These are phyloP conservation scores for Rachicladosporium sp. DNA, from an alignment of 2,329 filamentous ascomycete genomes.

Conservation along the genomic window DNA sequence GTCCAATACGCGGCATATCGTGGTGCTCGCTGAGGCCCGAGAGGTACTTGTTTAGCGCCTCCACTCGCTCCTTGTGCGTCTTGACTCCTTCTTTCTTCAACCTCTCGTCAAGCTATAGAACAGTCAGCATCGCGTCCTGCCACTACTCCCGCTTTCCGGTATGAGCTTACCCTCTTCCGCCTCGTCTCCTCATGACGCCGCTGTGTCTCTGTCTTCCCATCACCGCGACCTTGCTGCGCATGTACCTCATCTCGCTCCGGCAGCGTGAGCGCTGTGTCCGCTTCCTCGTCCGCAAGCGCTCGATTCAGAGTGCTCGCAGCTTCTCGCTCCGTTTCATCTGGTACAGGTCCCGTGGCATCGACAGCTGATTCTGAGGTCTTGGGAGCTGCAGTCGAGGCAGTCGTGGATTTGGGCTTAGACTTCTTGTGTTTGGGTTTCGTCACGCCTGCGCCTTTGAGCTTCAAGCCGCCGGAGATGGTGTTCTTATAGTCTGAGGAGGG, in stretches of 20 bases:
- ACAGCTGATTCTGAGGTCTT: neutral
- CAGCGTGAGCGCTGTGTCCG: neutral
- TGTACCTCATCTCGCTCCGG: neutral
- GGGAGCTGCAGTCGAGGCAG: constrained; percentile 8
- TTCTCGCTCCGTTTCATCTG: no score
- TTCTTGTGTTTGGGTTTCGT: constrained; percentile 23
- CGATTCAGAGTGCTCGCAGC: no score
- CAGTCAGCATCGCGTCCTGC: neutral
- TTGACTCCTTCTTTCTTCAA: constrained; percentile 77
- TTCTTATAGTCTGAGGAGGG: constrained; percentile 62
- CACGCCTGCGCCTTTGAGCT: constrained; percentile 59
- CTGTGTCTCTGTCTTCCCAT: constrained; percentile 73
- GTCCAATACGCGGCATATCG: constrained; percentile 65
- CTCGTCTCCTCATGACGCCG: constrained; percentile 66
- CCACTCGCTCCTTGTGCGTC: constrained; percentile 92
- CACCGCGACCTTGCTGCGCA: neutral
- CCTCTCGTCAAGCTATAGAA: constrained; percentile 54
- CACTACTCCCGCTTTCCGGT: neutral
- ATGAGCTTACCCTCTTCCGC: constrained; percentile 65
- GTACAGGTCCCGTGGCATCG: no score
- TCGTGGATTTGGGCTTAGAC: constrained; percentile 27
- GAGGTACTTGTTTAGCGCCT: constrained; percentile 88
- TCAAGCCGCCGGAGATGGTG: constrained; percentile 61
- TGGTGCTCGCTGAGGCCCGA: constrained; percentile 91
- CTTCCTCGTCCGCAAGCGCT: constrained; percentile 24